phyloP scores from a whole-genome alignment of 2,329 filamentous ascomycete genomes.

The Rhinocladiella mackenziei region DNA sequence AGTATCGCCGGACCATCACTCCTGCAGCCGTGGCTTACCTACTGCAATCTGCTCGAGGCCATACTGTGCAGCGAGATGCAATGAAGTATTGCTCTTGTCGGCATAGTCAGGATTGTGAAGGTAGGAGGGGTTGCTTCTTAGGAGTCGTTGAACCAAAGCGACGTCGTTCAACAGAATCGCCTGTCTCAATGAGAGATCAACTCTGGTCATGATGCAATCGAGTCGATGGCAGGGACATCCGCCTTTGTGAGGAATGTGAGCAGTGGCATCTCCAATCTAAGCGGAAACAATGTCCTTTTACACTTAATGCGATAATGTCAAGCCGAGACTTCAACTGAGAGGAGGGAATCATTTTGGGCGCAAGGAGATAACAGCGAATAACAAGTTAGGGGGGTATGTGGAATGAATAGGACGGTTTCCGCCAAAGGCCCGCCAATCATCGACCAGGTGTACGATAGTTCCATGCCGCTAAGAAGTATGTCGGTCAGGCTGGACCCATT shows the following conservation, averaged over 20 bases:
- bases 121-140: slow-evolving; percentile 65
- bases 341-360: no score
- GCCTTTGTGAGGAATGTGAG: background rate
- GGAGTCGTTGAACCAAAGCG: slow-evolving; percentile 70
- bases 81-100: slow-evolving; percentile 73
- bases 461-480: no score
- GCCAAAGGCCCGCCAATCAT: no score
- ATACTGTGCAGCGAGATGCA: slow-evolving; percentile 73
- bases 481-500: no score
- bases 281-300: no score
- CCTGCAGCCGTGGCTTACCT: slow-evolving; percentile 22
- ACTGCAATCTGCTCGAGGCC: slow-evolving; percentile 65
- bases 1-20: slow-evolving; percentile 2
- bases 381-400: no score
- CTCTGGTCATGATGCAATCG: slow-evolving; percentile 12
- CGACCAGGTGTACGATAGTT: no score
- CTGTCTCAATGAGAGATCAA: slow-evolving; percentile 46
- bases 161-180: slow-evolving; percentile 73
- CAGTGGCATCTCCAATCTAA: background rate
- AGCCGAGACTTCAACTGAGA: no score
- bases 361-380: no score
- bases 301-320: no score
- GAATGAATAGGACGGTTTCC: no score
- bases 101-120: slow-evolving; percentile 76
- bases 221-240: background rate